Conservation (phyloP, 352 stramenopile genomes). For the Blastocystis sp. region DNA sequence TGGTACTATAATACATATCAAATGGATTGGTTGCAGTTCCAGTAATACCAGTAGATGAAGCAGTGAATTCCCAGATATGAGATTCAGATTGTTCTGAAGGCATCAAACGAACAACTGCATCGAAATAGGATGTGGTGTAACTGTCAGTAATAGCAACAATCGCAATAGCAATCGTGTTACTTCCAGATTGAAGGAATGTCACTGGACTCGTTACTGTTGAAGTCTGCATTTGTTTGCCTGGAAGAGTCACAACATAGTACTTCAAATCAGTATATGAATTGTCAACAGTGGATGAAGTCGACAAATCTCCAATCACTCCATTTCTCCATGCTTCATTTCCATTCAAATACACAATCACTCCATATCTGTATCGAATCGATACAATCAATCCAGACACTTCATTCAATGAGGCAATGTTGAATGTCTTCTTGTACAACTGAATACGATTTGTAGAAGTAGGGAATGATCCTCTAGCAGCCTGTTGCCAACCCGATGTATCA, state of each 20-base stretch:
- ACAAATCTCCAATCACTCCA: background rate
- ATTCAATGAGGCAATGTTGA: too few species aligned
- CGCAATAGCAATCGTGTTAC: too few species aligned
- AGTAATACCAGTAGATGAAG: background rate
- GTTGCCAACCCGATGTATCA: too few species aligned
- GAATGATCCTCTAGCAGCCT: too few species aligned
- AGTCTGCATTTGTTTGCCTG: background rate
- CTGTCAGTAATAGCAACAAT: too few species aligned
- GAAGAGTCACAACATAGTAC: background rate
- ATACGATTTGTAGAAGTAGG: too few species aligned
- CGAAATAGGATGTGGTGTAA: too few species aligned
- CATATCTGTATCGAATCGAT: background rate
- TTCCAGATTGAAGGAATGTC: too few species aligned
- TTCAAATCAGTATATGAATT: background rate
- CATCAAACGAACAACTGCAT: too few species aligned
- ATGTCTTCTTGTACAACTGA: too few species aligned
- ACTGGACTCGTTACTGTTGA: too few species aligned
- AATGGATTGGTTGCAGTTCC: background rate
- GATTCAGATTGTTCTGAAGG: background rate
- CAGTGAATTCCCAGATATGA: background rate
- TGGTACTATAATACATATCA: background rate
- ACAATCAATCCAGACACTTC: background rate
- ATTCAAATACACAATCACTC: background rate
- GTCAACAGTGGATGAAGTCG: background rate
- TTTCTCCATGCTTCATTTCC: too few species aligned